These are phyloP conservation scores for Geosmithia morbida DNA, from an alignment of 2,329 filamentous ascomycete genomes.

Conservation along the genomic window DNA sequence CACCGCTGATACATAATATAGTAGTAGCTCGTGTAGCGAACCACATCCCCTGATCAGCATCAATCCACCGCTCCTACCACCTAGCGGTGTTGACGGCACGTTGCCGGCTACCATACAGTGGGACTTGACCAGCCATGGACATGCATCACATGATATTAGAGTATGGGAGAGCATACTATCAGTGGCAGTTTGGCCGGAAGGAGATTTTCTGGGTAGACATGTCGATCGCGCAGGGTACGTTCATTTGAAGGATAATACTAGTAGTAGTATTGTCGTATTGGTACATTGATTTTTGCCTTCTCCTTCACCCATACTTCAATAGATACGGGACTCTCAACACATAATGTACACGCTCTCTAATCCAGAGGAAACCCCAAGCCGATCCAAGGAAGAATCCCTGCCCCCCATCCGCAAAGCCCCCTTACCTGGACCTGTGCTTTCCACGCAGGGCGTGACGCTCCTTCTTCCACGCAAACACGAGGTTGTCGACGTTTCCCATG, in stretches of 20 bases:
- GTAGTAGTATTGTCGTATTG: not conserved
- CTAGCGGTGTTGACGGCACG: not conserved
- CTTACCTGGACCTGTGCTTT: not conserved
- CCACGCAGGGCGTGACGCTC: constrained; percentile 23
- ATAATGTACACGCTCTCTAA: not conserved
- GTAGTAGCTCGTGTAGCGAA: too few relatives aligned
- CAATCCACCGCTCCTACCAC: not conserved
- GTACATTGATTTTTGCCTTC: not conserved
- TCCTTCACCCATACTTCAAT: not conserved
- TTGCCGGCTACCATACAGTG: not conserved
- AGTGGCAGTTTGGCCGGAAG: not conserved
- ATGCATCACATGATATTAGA: not conserved
- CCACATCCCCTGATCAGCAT: not conserved
- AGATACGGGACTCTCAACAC: not conserved
- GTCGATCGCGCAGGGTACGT: too few relatives aligned
- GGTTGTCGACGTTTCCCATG: constrained; percentile 68
- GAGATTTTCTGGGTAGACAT: too few relatives aligned
- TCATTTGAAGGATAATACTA: too few relatives aligned
- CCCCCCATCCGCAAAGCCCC: not conserved
- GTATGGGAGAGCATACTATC: not conserved
- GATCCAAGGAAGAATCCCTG: too few relatives aligned
- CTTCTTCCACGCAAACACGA: constrained; percentile 45
- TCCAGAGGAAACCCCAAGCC: not conserved
- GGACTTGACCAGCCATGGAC: not conserved
- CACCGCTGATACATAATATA: too few relatives aligned